Evolutionary conservation across 306 rosid genomes (phyloP), one percentile per base, ranked within the genome.

Genomic region (Trifolium dubium): DNA sequence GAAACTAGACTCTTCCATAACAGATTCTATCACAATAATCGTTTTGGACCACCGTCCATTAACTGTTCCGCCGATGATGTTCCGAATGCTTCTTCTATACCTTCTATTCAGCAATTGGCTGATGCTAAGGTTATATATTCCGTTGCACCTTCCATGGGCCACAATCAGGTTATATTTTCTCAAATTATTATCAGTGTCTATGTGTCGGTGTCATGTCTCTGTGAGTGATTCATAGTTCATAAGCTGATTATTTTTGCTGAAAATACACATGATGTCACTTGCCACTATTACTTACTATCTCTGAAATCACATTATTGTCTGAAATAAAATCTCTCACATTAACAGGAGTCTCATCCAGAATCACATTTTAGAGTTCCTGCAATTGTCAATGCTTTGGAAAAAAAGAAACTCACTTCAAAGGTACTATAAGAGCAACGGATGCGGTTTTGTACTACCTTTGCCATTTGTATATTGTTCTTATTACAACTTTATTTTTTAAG

Each of bases 341-440:
- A 68, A 78, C 88, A 93, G 98, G 98, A 93, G 73, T 83, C 98
- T 75, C 98, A 91, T 89, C 98, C 97, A 40, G 98, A 93, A 79
- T 91, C 94, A 59, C 93, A 91, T 86, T 84, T 93, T 53, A 84
- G 98, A 86, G 96, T 93, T 82, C 98, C 97, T 34, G 88, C 97
- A 19, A 87, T 93, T 60, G 86, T 85, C 43, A 50, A 77, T 65
- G 89, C 91, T 72, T 86, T 93, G 41, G 84, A 88, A 56, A 74
- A 84, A 55, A 84, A 81, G 96, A 85, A 89, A 77, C 91, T 91
- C 73, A 84, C 94, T 43, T 84, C 97, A 2, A 84, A 88, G 97
- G 98, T 93, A 74, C 67, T 67, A 43, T 67, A 43, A 56, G 75
- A 3, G 41, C 40, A 18, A 13, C 19, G 31, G 34, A 11, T 29